Evolutionary conservation across 2,329 filamentous ascomycete genomes (phyloP).

Genomic region (Sclerotinia glacialis): DNA sequence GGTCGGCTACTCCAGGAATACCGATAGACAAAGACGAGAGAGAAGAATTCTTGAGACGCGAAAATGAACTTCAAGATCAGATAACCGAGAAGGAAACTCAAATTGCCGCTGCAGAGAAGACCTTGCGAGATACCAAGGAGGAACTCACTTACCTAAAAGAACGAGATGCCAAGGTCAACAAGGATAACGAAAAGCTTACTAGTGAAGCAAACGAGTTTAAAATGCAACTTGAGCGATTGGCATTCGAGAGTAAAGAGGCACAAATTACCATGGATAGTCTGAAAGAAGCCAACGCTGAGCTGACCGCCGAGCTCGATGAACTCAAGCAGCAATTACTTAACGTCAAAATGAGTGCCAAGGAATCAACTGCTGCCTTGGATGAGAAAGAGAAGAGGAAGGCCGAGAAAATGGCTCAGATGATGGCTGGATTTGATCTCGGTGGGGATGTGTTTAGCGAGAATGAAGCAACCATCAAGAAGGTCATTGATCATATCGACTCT

Average conservation of each 20-base stretch:
- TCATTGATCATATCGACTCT: conserved; percentile 78
- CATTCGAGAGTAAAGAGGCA: conserved; percentile 94
- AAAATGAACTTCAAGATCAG: conserved; percentile 97
- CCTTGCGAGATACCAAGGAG: conserved; percentile 77
- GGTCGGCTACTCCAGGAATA: conserved; percentile 81
- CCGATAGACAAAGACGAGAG: conserved; percentile 93
- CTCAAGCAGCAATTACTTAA: conserved; percentile 95
- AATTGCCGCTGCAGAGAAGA: conserved; percentile 75
- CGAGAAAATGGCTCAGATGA: conserved; percentile 99
- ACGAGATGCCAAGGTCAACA: conserved; percentile 75
- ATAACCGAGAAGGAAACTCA: conserved; percentile 87
- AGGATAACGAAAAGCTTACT: conserved; percentile 84
- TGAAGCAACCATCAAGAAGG: conserved; percentile 77
- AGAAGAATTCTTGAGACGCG: conserved; percentile 89
- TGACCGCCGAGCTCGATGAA: conserved; percentile 88
- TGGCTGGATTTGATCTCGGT: conserved; percentile 95
- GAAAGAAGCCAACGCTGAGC: conserved; percentile 91
- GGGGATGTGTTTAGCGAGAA: conserved; percentile 92
- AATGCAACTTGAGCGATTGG: conserved; percentile 94
- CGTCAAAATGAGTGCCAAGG: conserved; percentile 94
- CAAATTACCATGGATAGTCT: conserved; percentile 96
- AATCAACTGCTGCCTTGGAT: conserved; percentile 82
- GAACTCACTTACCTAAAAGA: conserved; percentile 85
- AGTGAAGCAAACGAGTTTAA: conserved; percentile 87
- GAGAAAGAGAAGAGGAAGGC: conserved; percentile 99